These are phyloP conservation scores for Cercospora zeae-maydis DNA, from an alignment of 2,329 filamentous ascomycete species.

Conservation along the genomic window DNA sequence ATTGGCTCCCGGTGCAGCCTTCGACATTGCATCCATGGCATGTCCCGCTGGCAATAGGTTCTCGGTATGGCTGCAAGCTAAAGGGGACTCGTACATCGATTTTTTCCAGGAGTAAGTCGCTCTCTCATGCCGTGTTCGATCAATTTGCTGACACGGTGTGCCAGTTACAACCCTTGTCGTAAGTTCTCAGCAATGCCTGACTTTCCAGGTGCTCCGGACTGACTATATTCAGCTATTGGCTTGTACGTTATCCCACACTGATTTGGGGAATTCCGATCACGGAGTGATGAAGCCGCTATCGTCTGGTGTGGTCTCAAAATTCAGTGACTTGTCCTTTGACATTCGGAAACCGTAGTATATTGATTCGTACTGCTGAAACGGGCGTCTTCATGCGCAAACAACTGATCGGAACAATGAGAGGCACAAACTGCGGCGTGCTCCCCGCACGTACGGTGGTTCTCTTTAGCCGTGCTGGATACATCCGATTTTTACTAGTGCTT, in stretches of 20 bases:
- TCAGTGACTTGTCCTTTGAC: too few species aligned
- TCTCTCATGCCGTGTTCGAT: constrained; percentile 12
- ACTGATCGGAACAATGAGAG: neutral
- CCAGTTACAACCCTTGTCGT: constrained; percentile 9
- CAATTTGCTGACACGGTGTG: neutral
- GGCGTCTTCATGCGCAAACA: neutral
- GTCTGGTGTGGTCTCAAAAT: neutral
- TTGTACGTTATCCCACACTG: constrained; percentile 3
- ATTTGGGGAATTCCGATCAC: neutral
- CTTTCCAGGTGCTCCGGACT: neutral
- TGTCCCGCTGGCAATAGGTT: constrained; percentile 22
- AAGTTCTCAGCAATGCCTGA: neutral
- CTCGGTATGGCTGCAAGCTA: constrained; percentile 17
- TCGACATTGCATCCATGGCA: constrained; percentile 17
- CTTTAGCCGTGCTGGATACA: neutral
- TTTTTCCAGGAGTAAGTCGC: constrained; percentile 26
- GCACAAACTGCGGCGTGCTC: neutral
- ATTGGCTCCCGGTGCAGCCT: constrained; percentile 18
- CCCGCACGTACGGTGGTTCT: neutral
- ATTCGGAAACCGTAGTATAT: too few species aligned
- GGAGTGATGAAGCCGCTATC: neutral
- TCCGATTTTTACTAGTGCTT: neutral
- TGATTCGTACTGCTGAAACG: neutral
- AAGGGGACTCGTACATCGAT: constrained; percentile 16
- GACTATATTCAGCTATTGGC: constrained; percentile 4